Evolutionary conservation across 306 rosid genomes (phyloP).

Genomic region (Pachyrhizus erosus): DNA sequence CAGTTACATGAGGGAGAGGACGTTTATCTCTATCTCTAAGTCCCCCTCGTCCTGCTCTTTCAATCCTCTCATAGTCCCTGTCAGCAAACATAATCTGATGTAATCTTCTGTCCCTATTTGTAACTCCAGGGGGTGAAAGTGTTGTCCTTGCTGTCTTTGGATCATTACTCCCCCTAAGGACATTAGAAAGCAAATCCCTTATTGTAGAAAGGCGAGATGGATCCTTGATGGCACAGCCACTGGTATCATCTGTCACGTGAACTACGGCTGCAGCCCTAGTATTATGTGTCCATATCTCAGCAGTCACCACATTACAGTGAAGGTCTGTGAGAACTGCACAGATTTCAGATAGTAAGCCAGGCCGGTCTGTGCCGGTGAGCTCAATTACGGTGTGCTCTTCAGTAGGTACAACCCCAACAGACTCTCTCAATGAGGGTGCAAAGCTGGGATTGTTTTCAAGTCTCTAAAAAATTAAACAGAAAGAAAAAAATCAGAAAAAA

Average conservation of each 20-base stretch:
- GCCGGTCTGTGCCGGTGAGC: slow-evolving; percentile 91
- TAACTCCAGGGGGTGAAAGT: slow-evolving; percentile 78
- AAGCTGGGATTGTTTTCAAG: slow-evolving; percentile 80
- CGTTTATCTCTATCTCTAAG: slow-evolving; percentile 57
- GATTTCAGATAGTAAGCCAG: slow-evolving; percentile 93
- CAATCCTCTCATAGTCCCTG: slow-evolving; percentile 85
- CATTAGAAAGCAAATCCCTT: slow-evolving; percentile 84
- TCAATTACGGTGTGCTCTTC: slow-evolving; percentile 94
- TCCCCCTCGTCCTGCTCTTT: slow-evolving; percentile 49
- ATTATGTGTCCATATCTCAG: slow-evolving; percentile 99
- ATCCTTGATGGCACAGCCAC: slow-evolving; percentile 75
- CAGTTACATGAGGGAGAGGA: slow-evolving; percentile 71
- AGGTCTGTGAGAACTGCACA: slow-evolving; percentile 95
- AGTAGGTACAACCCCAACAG: slow-evolving; percentile 85
- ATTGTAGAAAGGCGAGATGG: slow-evolving; percentile 66
- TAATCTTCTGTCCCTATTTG: slow-evolving; percentile 81
- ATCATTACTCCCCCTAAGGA: slow-evolving; percentile 73
- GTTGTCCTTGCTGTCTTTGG: slow-evolving; percentile 73
- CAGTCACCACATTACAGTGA: slow-evolving; percentile 82
- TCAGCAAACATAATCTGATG: slow-evolving; percentile 98
- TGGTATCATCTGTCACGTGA: slow-evolving; percentile 78
- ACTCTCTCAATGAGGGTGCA: slow-evolving; percentile 76
- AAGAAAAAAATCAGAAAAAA: slow-evolving; percentile 29
- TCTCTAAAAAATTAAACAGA: slow-evolving; percentile 60
- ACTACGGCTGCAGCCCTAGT: slow-evolving; percentile 92